Evolutionary conservation across 352 stramenopile genomes (phyloP).

Genomic region (Phytophthora foliorum): DNA sequence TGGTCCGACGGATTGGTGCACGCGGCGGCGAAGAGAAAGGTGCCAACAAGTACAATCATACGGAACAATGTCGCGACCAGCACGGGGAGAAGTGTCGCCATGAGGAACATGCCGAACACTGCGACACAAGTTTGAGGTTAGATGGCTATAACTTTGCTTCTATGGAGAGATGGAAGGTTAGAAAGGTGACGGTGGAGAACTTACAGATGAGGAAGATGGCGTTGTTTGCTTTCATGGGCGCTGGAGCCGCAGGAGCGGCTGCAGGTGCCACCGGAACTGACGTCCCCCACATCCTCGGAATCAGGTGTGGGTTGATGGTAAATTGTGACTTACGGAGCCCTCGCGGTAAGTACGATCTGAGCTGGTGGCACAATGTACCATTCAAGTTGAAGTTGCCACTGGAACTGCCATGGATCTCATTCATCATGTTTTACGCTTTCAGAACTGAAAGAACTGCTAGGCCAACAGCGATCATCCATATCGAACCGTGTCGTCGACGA

Average conservation of each 20-base stretch:
- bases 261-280: conserved; percentile 20
- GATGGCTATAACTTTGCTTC: conserved; percentile 5
- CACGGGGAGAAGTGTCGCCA: conserved; percentile 66
- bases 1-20: conserved; percentile 77
- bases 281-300: conserved; percentile 26
- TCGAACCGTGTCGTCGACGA: conserved; percentile 63
- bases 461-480: conserved; percentile 62
- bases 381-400: neutral
- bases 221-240: conserved; percentile 65
- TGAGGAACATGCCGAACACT: conserved; percentile 82
- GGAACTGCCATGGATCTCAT: too few relatives aligned
- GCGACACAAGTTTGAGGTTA: conserved; percentile 10
- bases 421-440: too few relatives aligned
- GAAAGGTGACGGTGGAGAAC: conserved; percentile 10
- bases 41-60: conserved; percentile 40
- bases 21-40: conserved; percentile 40
- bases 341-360: conserved; percentile 10
- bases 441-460: too few relatives aligned
- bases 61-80: conserved; percentile 60
- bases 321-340: neutral
- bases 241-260: conserved; percentile 19
- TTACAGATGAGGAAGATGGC: conserved; percentile 77
- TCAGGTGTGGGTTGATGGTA: conserved; percentile 18
- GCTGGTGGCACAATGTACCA: conserved; percentile 25
- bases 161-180: conserved; percentile 9